A percentile compares a stretch with the other conserved stretches of the same genome.
Conservation (phyloP, 2,329 filamentous ascomycete genomes). For the Colletotrichum tofieldiae region DNA sequence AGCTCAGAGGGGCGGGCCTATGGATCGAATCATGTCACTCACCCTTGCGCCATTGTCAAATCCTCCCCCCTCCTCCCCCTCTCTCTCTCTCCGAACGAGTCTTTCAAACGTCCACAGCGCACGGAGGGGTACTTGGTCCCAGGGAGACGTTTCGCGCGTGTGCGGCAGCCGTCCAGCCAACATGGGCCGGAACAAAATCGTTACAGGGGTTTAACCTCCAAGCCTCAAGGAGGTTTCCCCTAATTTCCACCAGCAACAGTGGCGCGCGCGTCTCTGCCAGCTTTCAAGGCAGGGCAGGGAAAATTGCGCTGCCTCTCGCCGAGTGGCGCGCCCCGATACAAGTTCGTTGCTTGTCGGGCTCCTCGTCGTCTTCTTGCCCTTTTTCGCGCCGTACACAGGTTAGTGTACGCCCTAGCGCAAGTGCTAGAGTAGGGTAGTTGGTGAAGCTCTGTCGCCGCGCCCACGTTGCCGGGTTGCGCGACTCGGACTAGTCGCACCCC, state of each 20-base stretch:
- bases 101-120: neutral
- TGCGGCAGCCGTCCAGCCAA: constrained; percentile 10
- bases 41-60: constrained; percentile 24
- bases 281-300: constrained; percentile 13
- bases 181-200: constrained; percentile 8
- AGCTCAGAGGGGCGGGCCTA: constrained; percentile 14
- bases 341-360: neutral
- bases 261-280: constrained; percentile 37
- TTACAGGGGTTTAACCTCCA: neutral
- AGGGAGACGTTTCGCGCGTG: constrained; percentile 1
- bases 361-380: neutral
- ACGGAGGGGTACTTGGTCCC: neutral
- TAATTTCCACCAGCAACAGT: constrained; percentile 42
- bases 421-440: constrained; percentile 28
- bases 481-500: constrained; percentile 20
- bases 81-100: neutral
- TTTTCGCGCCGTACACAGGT: constrained; percentile 7
- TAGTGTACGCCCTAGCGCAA: constrained; percentile 33
- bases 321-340: constrained; percentile 33
- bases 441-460: constrained; percentile 6
- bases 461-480: constrained; percentile 39
- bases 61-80: neutral
- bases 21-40: constrained; percentile 22
- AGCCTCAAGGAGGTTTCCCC: constrained; percentile 22
- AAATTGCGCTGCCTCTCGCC: constrained; percentile 30